Conservation (phyloP, 371 early-diverging fungal genomes). For the Entomophthora muscae region DNA sequence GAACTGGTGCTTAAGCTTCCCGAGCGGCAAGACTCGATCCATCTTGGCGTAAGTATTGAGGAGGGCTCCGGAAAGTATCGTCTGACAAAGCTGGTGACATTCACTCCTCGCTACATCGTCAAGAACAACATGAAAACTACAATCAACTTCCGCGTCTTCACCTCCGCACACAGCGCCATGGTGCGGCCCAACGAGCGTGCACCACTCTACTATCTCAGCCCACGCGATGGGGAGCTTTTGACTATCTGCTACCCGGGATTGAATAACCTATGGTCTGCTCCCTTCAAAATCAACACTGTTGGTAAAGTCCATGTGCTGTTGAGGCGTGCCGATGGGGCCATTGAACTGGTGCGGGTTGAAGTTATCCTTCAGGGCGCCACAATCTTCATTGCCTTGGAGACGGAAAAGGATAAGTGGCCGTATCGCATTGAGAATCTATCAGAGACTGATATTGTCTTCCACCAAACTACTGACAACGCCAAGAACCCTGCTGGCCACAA, state of each 20-base stretch:
- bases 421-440: constrained; percentile 77
- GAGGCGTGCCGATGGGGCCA: constrained; percentile 23
- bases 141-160: constrained; percentile 54
- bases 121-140: constrained; percentile 58
- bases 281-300: constrained; percentile 71
- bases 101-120: constrained; percentile 80
- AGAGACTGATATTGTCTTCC: constrained; percentile 52
- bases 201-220: constrained; percentile 50
- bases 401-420: constrained; percentile 78
- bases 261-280: constrained; percentile 74
- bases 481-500: not conserved
- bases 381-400: constrained; percentile 63
- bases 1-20: constrained; percentile 49
- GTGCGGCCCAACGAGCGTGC: constrained; percentile 35
- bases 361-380: constrained; percentile 72
- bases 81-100: constrained; percentile 68
- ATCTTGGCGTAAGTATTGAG: constrained; percentile 68
- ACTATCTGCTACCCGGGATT: constrained; percentile 48
- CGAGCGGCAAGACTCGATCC: constrained; percentile 34
- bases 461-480: constrained; percentile 34
- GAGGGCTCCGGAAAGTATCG: constrained; percentile 55
- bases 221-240: constrained; percentile 39
- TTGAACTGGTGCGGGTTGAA: constrained; percentile 52
- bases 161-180: constrained; percentile 26
- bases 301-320: constrained; percentile 69